phyloP scores from a whole-genome alignment of 345 rosid species.

The Durio zibethinus region DNA sequence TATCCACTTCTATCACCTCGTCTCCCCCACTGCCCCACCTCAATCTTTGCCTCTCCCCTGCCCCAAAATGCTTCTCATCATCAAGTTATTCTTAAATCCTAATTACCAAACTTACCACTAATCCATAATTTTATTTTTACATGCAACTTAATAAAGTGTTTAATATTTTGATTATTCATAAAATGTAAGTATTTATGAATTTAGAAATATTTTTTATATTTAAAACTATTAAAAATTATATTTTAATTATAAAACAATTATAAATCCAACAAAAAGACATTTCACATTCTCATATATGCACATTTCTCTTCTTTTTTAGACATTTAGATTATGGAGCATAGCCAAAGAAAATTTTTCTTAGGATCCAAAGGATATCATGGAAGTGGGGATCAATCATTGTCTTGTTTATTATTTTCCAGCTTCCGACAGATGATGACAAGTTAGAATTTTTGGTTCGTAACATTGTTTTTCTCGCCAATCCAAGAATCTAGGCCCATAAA shows the following conservation, averaged over 20 bases:
- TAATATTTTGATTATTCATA: too few relatives aligned
- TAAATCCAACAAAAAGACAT: too few relatives aligned
- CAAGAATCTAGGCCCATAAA: conserved; percentile 28
- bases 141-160: too few relatives aligned
- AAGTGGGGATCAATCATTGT: conserved; percentile 41
- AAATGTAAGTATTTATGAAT: too few relatives aligned
- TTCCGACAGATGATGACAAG: conserved; percentile 36
- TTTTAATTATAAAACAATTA: too few relatives aligned
- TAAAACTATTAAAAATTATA: too few relatives aligned
- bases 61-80: not conserved
- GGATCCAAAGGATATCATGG: conserved; percentile 29
- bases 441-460: conserved; percentile 45
- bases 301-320: not conserved
- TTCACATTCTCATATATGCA: too few relatives aligned
- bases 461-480: conserved; percentile 43
- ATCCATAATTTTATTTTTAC: too few relatives aligned
- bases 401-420: conserved; percentile 29
- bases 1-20: conserved; percentile 7
- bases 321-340: not conserved
- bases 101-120: not conserved
- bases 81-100: not conserved
- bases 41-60: not conserved
- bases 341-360: conserved; percentile 3
- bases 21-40: conserved; percentile 8
- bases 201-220: too few relatives aligned